Conservation (phyloP, 345 rosid genomes). For the Euphorbia tirucalli region DNA sequence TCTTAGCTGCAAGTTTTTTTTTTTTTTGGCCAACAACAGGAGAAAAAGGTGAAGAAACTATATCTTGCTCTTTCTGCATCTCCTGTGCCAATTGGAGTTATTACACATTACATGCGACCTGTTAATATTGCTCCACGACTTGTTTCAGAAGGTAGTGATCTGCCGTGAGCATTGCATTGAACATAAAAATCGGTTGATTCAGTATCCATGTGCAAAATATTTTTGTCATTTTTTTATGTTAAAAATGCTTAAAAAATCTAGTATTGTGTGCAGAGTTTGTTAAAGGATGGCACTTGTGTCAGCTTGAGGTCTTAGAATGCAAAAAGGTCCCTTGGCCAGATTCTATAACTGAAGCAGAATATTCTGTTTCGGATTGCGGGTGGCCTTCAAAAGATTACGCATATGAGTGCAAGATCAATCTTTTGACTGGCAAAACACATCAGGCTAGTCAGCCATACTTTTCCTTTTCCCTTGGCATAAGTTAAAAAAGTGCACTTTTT, state of each 20-base stretch:
- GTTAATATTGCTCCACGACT: slow-evolving; percentile 78
- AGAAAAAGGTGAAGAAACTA: slow-evolving; percentile 78
- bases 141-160: slow-evolving; percentile 62
- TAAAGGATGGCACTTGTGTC: slow-evolving; percentile 80
- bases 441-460: slow-evolving; percentile 53
- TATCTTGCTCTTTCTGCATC: slow-evolving; percentile 84
- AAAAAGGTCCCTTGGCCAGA: slow-evolving; percentile 77
- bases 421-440: slow-evolving; percentile 91
- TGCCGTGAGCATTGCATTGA: slow-evolving; percentile 6
- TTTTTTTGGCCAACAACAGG: slow-evolving; percentile 35
- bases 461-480: too few relatives aligned
- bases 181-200: neutral
- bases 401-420: slow-evolving; percentile 83
- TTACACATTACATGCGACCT: slow-evolving; percentile 92
- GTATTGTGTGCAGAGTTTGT: slow-evolving; percentile 46
- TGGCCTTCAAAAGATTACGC: slow-evolving; percentile 66
- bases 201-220: too few relatives aligned
- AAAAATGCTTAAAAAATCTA: neutral
- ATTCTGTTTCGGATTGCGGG: slow-evolving; percentile 56
- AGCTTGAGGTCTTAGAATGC: slow-evolving; percentile 85
- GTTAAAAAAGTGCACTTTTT: neutral
- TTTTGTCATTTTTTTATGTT: too few relatives aligned
- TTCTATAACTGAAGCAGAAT: slow-evolving; percentile 44
- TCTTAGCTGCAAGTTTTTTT: slow-evolving; percentile 6
- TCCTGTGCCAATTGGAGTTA: slow-evolving; percentile 68